Conservation (phyloP, 192 early-diverging fungal genomes). For the Coemansia sp. region DNA sequence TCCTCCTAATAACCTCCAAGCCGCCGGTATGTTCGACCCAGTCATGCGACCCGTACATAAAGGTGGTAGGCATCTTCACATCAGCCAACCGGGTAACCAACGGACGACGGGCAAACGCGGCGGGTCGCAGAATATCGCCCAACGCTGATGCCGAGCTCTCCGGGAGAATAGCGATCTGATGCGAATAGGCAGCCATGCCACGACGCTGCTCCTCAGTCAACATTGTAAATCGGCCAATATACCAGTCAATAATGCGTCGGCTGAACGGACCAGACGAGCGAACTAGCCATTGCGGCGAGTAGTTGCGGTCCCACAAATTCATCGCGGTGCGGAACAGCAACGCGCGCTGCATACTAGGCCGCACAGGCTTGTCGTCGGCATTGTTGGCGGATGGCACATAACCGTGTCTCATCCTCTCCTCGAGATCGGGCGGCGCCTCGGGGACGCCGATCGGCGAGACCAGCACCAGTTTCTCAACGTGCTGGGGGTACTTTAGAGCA, state of each 20-base stretch:
- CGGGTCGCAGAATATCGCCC: slow-evolving; percentile 73
- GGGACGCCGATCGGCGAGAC: slow-evolving; percentile 86
- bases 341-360: slow-evolving; percentile 41
- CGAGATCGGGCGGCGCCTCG: slow-evolving; percentile 48
- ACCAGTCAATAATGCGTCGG: slow-evolving; percentile 57
- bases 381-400: slow-evolving; percentile 16
- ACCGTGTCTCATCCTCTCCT: slow-evolving; percentile 50
- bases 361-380: neutral
- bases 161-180: slow-evolving; percentile 75
- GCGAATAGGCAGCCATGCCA: slow-evolving; percentile 78
- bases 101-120: slow-evolving; percentile 80
- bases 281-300: slow-evolving; percentile 81
- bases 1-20: slow-evolving; percentile 61
- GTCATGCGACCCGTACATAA: slow-evolving; percentile 81
- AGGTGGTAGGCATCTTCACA: slow-evolving; percentile 74
- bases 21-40: slow-evolving; percentile 90
- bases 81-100: slow-evolving; percentile 65
- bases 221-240: slow-evolving; percentile 66
- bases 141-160: slow-evolving; percentile 88
- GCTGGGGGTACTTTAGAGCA: slow-evolving; percentile 84
- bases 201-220: slow-evolving; percentile 68
- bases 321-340: slow-evolving; percentile 35
- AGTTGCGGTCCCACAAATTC: slow-evolving; percentile 76
- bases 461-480: slow-evolving; percentile 86
- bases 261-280: slow-evolving; percentile 80